These are phyloP conservation scores for Furculomyces boomerangus DNA, from an alignment of 371 early-diverging fungal species.

Conservation along the genomic window DNA sequence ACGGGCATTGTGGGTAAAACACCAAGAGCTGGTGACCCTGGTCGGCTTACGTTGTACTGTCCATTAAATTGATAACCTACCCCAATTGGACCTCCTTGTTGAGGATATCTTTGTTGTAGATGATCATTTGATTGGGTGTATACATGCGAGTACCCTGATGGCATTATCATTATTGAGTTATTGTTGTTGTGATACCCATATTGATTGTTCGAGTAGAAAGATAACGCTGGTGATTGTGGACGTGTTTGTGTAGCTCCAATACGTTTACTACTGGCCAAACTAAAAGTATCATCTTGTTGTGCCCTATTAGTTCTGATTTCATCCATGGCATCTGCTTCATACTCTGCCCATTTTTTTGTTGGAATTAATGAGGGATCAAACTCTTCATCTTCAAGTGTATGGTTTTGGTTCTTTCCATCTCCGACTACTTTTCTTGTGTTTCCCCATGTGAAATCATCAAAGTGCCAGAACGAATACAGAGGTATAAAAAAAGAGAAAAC, in stretches of 20 bases:
- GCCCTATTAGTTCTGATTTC: not conserved
- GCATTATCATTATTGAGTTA: not conserved
- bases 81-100: not conserved
- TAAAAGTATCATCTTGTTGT: not conserved
- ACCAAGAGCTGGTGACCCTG: too few species aligned
- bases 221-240: not conserved
- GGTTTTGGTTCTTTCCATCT: conserved; percentile 57
- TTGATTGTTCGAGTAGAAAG: not conserved
- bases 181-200: not conserved
- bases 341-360: conserved; percentile 70
- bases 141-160: not conserved
- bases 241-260: not conserved
- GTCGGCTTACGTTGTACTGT: too few species aligned
- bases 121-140: not conserved
- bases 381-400: conserved; percentile 33
- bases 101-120: not conserved
- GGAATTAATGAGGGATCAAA: conserved; percentile 77
- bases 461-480: conserved; percentile 84
- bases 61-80: too few species aligned
- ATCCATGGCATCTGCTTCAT: conserved; percentile 21
- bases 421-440: conserved; percentile 85
- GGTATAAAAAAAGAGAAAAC: conserved; percentile 65
- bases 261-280: not conserved
- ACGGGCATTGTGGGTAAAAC: too few species aligned
- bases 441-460: conserved; percentile 96